Conservation (phyloP, 257 asterid genomes). For the Salvia rosmarinus region DNA sequence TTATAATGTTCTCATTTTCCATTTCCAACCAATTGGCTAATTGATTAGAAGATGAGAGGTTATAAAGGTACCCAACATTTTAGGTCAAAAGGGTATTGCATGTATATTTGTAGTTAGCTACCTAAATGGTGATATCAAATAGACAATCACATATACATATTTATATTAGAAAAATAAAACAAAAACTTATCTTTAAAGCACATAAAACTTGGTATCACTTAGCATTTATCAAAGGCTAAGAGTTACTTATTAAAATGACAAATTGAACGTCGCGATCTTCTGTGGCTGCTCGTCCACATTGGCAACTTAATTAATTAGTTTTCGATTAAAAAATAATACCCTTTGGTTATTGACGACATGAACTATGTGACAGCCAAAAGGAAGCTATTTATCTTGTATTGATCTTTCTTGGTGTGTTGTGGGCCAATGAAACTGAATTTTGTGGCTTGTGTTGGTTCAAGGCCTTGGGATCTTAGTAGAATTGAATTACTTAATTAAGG, state of each 20-base stretch:
- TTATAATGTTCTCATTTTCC: not conserved
- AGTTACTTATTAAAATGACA: not conserved
- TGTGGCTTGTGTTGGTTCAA: not conserved
- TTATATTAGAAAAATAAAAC: not conserved
- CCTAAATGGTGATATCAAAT: not conserved
- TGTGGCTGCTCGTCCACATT: not conserved
- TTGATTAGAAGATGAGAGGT: not conserved
- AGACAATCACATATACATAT: not conserved
- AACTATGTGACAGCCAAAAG: not conserved
- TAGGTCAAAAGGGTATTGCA: not conserved
- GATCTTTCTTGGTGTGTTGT: not conserved
- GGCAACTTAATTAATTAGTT: not conserved
- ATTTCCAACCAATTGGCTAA: not conserved
- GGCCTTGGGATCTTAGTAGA: constrained; percentile 1
- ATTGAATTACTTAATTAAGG: not conserved
- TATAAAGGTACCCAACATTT: not conserved
- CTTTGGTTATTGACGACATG: not conserved
- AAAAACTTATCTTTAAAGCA: not conserved
- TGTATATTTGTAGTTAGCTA: not conserved
- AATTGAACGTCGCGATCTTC: not conserved
- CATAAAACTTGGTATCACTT: not conserved
- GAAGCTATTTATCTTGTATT: not conserved
- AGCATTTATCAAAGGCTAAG: not conserved
- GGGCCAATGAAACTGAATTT: not conserved
- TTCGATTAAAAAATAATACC: not conserved